These are phyloP conservation scores for Crithidia acanthocephali DNA, from an alignment of 208 protist species.

Conservation along the genomic window DNA sequence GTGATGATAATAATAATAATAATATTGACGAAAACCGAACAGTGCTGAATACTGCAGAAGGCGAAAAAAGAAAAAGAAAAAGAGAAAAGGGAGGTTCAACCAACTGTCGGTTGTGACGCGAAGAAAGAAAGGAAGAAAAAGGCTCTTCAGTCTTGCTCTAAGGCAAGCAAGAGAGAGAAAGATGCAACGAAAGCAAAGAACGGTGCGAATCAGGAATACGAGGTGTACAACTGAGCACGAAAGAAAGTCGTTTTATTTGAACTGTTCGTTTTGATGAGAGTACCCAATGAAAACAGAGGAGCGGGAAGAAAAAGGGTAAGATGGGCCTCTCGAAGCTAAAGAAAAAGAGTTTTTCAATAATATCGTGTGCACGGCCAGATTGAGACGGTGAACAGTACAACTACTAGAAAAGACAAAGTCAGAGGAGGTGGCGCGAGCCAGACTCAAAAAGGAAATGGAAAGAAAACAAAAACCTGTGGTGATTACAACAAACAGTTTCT, in stretches of 20 bases:
- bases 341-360: too few relatives aligned
- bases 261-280: not conserved
- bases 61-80: slow-evolving; percentile 3
- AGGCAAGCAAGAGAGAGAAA: not conserved
- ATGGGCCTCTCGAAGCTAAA: too few relatives aligned
- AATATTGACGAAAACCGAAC: too few relatives aligned
- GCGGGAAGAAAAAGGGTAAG: not conserved
- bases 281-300: not conserved
- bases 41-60: too few relatives aligned
- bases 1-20: too few relatives aligned
- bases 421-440: not conserved
- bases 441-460: not conserved
- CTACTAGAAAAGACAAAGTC: not conserved
- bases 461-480: not conserved
- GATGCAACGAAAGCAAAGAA: not conserved
- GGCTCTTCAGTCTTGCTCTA: too few relatives aligned
- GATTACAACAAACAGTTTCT: not conserved
- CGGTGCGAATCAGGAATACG: not conserved
- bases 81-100: not conserved
- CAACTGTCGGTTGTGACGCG: not conserved
- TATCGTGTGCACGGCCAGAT: too few relatives aligned
- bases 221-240: not conserved
- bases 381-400: not conserved
- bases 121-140: not conserved
- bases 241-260: not conserved